These are phyloP conservation scores for Solanum etuberosum DNA, from an alignment of 257 asterid genomes.

Conservation along the genomic window DNA sequence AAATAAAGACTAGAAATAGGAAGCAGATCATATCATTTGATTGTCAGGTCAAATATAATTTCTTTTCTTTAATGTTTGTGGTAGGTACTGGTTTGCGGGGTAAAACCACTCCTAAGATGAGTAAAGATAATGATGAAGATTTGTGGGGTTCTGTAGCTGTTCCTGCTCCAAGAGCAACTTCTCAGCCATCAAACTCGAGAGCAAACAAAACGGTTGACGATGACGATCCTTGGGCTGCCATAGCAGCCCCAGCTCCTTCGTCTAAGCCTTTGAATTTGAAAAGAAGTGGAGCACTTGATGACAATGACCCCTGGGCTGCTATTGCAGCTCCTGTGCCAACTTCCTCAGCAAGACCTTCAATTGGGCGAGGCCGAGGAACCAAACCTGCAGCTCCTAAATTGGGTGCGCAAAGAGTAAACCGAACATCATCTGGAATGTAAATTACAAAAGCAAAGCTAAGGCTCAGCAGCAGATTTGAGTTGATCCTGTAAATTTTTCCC, in stretches of 20 bases:
- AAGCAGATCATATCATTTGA: background rate
- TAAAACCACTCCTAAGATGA: constrained; percentile 30
- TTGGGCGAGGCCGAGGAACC: constrained; percentile 52
- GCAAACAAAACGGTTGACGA: constrained; percentile 27
- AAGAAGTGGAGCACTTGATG: constrained; percentile 4
- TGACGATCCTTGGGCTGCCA: constrained; percentile 53
- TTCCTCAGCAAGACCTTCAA: constrained; percentile 50
- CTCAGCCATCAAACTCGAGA: constrained; percentile 21
- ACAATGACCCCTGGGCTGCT: constrained; percentile 45
- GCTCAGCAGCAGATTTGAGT: constrained; percentile 1
- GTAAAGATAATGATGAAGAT: constrained; percentile 48
- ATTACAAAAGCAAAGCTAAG: constrained; percentile 5
- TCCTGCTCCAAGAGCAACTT: constrained; percentile 30
- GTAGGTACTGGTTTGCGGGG: constrained; percentile 54
- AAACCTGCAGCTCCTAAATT: constrained; percentile 67
- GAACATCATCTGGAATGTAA: constrained; percentile 70
- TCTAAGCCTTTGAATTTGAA: constrained; percentile 27
- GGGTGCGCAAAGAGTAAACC: constrained; percentile 83
- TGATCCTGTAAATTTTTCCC: constrained; percentile 26
- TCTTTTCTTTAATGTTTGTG: constrained; percentile 7
- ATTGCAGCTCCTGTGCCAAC: constrained; percentile 56
- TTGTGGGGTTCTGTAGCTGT: constrained; percentile 50
- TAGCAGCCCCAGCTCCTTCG: constrained; percentile 52
- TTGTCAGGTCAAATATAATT: background rate
- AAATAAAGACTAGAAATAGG: background rate